Percentiles rank a stretch among this genome's conserved stretches.
Conservation (phyloP, 208 protist genomes). For the Trypanosoma avium region DNA sequence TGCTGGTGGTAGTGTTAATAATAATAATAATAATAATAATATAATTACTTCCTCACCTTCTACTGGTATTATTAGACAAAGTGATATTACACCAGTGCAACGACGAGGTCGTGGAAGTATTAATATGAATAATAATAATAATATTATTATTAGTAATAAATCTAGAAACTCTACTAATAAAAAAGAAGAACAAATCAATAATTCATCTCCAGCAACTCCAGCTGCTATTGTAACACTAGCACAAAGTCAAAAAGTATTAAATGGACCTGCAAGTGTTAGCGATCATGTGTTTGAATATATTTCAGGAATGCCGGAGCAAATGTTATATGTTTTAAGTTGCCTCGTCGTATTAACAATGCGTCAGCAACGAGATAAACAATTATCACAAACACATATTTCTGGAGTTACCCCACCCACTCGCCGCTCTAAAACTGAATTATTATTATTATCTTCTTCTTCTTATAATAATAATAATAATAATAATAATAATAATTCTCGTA, state of each 20-base stretch:
- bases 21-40: not conserved
- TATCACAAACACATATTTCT: slow-evolving; percentile 22
- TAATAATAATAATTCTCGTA: not conserved
- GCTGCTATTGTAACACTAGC: slow-evolving; percentile 35
- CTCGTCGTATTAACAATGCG: slow-evolving; percentile 58
- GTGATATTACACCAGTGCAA: not conserved
- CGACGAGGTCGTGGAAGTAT: not conserved
- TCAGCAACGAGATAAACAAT: slow-evolving; percentile 44
- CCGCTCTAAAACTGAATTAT: too few relatives aligned
- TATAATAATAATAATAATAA: too few relatives aligned
- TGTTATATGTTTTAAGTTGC: slow-evolving; percentile 74
- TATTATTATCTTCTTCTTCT: too few relatives aligned
- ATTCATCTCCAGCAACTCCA: not conserved
- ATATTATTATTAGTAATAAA: not conserved
- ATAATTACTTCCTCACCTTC: not conserved
- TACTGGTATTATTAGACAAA: too few relatives aligned
- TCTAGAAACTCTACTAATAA: not conserved
- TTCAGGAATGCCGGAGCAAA: slow-evolving; percentile 69
- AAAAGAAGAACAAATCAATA: not conserved
- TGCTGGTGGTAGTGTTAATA: too few relatives aligned
- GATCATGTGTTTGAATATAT: slow-evolving; percentile 60
- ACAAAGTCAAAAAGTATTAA: slow-evolving; percentile 45
- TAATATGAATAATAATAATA: not conserved
- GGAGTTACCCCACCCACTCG: not conserved
- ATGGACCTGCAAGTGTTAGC: slow-evolving; percentile 37